A percentile compares a stretch with the other conserved stretches of the same genome.
These are phyloP conservation scores for Aspergillus candidus DNA, from an alignment of 2,329 filamentous ascomycete genomes.

Conservation along the genomic window DNA sequence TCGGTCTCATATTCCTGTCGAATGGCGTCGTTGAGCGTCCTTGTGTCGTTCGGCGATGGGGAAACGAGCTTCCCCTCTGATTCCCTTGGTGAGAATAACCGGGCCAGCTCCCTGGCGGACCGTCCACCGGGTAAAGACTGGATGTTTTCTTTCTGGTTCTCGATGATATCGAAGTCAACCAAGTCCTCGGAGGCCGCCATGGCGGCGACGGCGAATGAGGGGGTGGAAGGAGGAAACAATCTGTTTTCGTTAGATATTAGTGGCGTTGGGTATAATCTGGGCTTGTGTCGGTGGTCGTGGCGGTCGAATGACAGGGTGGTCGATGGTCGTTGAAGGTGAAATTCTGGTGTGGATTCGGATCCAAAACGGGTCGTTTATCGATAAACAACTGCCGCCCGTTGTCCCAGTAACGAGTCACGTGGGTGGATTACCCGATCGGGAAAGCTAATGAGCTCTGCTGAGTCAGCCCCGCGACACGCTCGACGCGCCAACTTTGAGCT, in stretches of 20 bases:
- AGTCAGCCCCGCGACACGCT: neutral
- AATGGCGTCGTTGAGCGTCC: conserved; percentile 70
- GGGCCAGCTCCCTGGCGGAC: conserved; percentile 81
- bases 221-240: neutral
- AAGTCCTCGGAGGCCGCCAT: conserved; percentile 41
- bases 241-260: too few species aligned
- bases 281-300: neutral
- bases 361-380: conserved; percentile 22
- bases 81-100: conserved; percentile 55
- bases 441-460: conserved; percentile 8
- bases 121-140: conserved; percentile 82
- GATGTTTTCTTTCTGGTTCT: conserved; percentile 96
- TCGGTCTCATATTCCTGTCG: conserved; percentile 83
- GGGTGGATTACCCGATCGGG: conserved; percentile 7
- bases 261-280: neutral
- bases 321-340: neutral
- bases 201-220: conserved; percentile 44
- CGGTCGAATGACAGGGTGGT: conserved; percentile 1
- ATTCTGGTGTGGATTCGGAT: neutral
- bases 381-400: conserved; percentile 32
- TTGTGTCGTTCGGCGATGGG: conserved; percentile 64
- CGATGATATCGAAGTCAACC: conserved; percentile 78
- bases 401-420: conserved; percentile 28
- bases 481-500: too few species aligned
- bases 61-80: conserved; percentile 49